Conservation (phyloP, 1,284 basidiomycete genomes). For the Fomitopsis betulina region DNA sequence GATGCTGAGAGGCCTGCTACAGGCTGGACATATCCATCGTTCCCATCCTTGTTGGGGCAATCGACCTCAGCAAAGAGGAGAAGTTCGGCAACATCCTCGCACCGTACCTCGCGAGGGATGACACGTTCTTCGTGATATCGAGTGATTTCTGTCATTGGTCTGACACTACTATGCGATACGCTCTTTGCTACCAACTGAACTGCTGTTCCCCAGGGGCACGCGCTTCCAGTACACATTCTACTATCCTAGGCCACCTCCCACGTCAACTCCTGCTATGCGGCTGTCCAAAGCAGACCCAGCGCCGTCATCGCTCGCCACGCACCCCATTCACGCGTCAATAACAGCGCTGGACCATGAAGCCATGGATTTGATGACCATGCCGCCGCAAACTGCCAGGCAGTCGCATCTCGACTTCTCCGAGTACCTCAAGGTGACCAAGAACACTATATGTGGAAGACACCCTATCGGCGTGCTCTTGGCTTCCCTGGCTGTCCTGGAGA, state of each 20-base stretch:
- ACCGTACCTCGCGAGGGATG: constrained; percentile 70
- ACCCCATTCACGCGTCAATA: constrained; percentile 71
- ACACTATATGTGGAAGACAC: constrained; percentile 96
- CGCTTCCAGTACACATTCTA: constrained; percentile 92
- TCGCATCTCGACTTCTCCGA: constrained; percentile 65
- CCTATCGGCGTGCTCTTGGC: constrained; percentile 91
- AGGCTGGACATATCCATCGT: constrained; percentile 80
- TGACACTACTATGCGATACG: constrained; percentile 15
- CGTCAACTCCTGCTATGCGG: constrained; percentile 41
- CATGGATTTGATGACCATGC: constrained; percentile 67
- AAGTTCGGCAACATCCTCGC: constrained; percentile 71
- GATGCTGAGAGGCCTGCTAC: background rate
- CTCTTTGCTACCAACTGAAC: background rate
- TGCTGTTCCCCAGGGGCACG: constrained; percentile 60
- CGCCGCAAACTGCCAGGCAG: constrained; percentile 44
- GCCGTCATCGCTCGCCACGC: constrained; percentile 33
- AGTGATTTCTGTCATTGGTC: constrained; percentile 99
- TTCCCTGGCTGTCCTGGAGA: constrained; percentile 63
- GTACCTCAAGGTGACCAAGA: constrained; percentile 82
- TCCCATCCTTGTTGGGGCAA: constrained; percentile 88
- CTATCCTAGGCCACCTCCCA: constrained; percentile 64
- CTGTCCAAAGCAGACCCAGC: constrained; percentile 44
- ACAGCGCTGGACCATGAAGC: constrained; percentile 73
- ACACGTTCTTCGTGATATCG: constrained; percentile 88
- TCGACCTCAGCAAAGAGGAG: constrained; percentile 57